Base-by-base conservation (phyloP, 768 basidiomycete species). In the Calvatia gigantea region DNA sequence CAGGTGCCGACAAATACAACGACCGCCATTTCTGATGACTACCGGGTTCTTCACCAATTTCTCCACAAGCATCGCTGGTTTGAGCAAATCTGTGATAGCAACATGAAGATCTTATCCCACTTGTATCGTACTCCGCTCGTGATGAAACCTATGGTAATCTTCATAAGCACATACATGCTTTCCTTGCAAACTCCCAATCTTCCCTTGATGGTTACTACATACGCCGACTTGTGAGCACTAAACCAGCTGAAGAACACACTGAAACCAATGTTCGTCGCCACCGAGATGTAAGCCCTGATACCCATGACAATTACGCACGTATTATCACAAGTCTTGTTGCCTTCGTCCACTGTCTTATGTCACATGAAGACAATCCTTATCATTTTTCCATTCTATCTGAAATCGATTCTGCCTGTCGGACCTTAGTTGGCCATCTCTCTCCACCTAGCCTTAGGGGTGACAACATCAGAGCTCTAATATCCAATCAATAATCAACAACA, bases 191-290 rank as follows among this genome's bases (percentile, higher is more conserved):
- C 2, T n/a, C 51, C 1, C 51, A 57, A 21, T 37, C 29, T 19
- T 31, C 49, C 1, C n/a, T 37, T 3, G 12, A 38, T 3, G n/a
- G 19, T 17, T 37, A 29, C 31, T 47, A 28, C 14, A 37, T 62
- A 4, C 61, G 54, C 19, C 59, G 56, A 1, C 44, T 60, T 9
- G 50, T 62, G 14, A 53, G 61, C 3, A 51, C 46, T 14, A 52
- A 56, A 43, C 61, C 61, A 7, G 38, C 35, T 2, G 8, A 38
- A 15, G 61, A 62, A 38, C 56, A 60, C 31, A 19, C 45, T 3
- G 11, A 23, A 2, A 58, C 28, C 15, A 25, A 41, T 27, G 6
- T 35, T 7, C 1, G 51, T 2, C 53, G 53, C 41, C 61, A 60
- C 44, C 17, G 6, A 3, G 32, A 39, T n/a, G 57, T 62, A 1